phyloP scores from a whole-genome alignment of 2,329 filamentous ascomycete genomes.

The Trichoderma sp. region DNA sequence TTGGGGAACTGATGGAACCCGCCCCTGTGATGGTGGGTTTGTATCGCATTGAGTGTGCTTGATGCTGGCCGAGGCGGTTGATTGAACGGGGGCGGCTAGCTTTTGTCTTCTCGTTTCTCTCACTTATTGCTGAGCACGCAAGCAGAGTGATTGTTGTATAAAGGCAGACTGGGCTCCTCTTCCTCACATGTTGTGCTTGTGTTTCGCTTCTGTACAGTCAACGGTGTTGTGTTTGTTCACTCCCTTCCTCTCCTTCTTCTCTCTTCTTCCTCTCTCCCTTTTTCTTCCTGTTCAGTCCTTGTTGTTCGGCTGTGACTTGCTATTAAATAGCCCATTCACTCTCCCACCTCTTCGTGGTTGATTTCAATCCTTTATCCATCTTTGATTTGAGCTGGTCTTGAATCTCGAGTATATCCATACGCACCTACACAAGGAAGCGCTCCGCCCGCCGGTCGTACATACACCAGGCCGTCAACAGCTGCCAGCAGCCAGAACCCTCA shows the following conservation, averaged over 20 bases:
- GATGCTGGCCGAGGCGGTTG: neutral
- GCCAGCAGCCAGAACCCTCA: neutral
- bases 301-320: neutral
- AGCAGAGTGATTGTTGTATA: neutral
- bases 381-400: constrained; percentile 3
- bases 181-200: neutral
- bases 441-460: neutral
- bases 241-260: neutral
- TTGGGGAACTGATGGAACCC: neutral
- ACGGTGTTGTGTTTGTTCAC: neutral
- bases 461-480: constrained; percentile 5
- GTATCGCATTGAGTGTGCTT: neutral
- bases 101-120: neutral
- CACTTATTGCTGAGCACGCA: neutral
- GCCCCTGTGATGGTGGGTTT: neutral
- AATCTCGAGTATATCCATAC: neutral
- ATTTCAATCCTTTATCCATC: neutral
- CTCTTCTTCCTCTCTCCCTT: neutral
- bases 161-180: neutral
- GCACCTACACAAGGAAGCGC: neutral
- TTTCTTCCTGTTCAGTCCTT: neutral
- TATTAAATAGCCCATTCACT: neutral
- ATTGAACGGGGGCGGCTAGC: neutral
- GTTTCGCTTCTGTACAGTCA: neutral
- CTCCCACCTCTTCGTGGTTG: neutral